These are phyloP conservation scores for Chlamydomonas applanata DNA, from an alignment of 139 green algal species.

Conservation along the genomic window DNA sequence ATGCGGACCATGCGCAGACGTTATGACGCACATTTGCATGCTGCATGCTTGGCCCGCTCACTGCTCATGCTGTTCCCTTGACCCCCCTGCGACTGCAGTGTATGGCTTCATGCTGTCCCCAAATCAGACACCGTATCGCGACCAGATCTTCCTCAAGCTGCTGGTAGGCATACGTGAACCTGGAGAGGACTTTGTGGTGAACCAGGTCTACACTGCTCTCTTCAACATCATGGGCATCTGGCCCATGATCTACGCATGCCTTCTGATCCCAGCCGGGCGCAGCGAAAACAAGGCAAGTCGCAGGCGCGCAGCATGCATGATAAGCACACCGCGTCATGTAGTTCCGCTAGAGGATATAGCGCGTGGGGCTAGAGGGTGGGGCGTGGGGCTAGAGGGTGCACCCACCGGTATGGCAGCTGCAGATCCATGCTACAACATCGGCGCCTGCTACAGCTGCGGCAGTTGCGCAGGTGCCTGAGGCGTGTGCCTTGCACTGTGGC, in stretches of 20 bases:
- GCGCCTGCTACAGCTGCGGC: neutral
- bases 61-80: too few relatives aligned
- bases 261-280: constrained; percentile 73
- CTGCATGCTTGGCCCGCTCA: neutral
- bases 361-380: too few relatives aligned
- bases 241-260: constrained; percentile 70
- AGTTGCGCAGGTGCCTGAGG: neutral
- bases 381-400: too few relatives aligned
- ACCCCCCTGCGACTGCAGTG: constrained; percentile 39
- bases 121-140: constrained; percentile 78
- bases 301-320: neutral
- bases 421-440: too few relatives aligned
- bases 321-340: too few relatives aligned
- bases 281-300: constrained; percentile 65
- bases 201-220: constrained; percentile 59
- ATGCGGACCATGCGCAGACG: neutral
- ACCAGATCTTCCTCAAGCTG: constrained; percentile 69
- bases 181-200: constrained; percentile 42
- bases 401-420: too few relatives aligned
- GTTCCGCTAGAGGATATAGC: too few relatives aligned
- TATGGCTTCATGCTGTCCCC: constrained; percentile 72
- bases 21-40: neutral
- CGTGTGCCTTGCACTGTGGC: neutral
- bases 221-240: constrained; percentile 85
- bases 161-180: constrained; percentile 41